phyloP scores from a whole-genome alignment of 495 filamentous ascomycete species.

The Lichenothelia convexa region DNA sequence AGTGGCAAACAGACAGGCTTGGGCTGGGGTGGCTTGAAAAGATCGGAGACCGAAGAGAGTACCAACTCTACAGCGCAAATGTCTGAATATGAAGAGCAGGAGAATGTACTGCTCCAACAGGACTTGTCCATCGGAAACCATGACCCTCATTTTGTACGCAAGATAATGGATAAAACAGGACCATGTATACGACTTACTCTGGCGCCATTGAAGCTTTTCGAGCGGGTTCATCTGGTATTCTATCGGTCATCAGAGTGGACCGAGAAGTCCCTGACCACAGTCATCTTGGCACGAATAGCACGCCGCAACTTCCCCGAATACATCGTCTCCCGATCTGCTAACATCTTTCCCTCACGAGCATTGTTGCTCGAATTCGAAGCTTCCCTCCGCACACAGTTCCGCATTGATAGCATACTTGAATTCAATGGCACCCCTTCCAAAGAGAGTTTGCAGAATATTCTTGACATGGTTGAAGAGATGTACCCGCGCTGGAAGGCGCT shows the following conservation, averaged over 20 bases:
- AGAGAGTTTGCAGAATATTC: constrained; percentile 45
- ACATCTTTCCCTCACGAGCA: constrained; percentile 64
- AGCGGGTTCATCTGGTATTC: constrained; percentile 87
- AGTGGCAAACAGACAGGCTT: constrained; percentile 60
- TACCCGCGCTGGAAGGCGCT: constrained; percentile 66
- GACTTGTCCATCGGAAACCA: too few species aligned
- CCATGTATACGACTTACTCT: constrained; percentile 66
- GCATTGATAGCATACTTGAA: constrained; percentile 69
- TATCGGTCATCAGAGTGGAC: constrained; percentile 95
- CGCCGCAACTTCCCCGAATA: constrained; percentile 77
- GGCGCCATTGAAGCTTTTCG: constrained; percentile 64
- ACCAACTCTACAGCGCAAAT: constrained; percentile 7
- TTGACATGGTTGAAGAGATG: constrained; percentile 53
- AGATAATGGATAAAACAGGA: constrained; percentile 71
- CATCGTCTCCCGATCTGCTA: constrained; percentile 73
- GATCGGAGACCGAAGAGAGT: constrained; percentile 31
- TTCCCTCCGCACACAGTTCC: constrained; percentile 63
- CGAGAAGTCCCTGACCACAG: constrained; percentile 86
- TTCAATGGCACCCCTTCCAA: constrained; percentile 55
- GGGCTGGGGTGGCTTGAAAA: constrained; percentile 36
- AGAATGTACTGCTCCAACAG: constrained; percentile 6
- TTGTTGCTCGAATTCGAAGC: constrained; percentile 78
- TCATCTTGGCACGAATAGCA: constrained; percentile 80
- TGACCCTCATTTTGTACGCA: constrained; percentile 20
- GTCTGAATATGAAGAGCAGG: constrained; percentile 6